phyloP scores from a whole-genome alignment of 768 basidiomycete genomes.

The Mycena vitilis region DNA sequence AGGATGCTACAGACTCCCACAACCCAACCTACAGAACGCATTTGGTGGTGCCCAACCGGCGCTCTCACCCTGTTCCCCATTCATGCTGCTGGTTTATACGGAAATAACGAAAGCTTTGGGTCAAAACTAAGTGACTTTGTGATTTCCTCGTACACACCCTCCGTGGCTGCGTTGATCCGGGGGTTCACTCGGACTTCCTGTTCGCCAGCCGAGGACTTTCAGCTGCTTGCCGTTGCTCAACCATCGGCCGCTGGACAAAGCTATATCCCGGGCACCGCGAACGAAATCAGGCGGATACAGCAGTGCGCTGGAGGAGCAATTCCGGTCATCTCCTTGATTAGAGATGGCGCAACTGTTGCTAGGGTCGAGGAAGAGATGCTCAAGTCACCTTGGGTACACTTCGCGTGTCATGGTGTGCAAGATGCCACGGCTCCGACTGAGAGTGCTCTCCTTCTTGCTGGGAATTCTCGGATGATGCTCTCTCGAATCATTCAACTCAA shows the following conservation, averaged over 20 bases:
- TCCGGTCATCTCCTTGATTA: background rate
- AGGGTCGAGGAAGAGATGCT: background rate
- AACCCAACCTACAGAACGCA: background rate
- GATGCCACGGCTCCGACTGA: background rate
- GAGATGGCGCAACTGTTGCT: background rate
- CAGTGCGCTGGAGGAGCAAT: background rate
- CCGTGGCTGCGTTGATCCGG: background rate
- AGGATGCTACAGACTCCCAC: too few species aligned
- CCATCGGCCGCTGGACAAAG: background rate
- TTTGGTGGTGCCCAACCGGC: background rate
- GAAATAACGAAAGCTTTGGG: background rate
- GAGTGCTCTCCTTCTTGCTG: background rate
- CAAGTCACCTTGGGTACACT: background rate
- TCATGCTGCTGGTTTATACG: background rate
- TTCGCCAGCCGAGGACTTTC: background rate
- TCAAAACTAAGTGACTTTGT: background rate
- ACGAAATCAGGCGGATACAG: background rate
- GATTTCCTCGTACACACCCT: background rate
- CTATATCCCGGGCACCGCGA: background rate
- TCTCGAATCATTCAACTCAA: background rate
- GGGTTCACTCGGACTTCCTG: background rate
- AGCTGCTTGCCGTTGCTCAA: background rate
- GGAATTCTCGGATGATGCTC: background rate
- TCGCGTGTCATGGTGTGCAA: background rate
- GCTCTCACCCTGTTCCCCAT: background rate